Conservation (phyloP, 169 alveolate species). For the Perkinsus olseni region DNA sequence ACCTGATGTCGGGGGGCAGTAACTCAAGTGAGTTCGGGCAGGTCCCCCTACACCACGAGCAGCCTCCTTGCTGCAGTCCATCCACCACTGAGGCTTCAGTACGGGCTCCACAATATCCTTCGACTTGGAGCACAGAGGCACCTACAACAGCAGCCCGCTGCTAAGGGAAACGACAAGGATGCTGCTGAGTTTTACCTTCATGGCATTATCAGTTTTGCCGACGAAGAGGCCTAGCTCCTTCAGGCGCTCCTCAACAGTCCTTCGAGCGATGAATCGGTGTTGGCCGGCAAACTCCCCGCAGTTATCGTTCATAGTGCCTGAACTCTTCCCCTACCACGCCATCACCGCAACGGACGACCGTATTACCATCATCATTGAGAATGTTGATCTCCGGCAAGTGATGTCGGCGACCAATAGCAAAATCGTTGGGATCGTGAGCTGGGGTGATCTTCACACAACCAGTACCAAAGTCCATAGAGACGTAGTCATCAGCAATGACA, state of each 20-base stretch:
- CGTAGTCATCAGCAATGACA: slow-evolving; percentile 90
- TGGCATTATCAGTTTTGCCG: slow-evolving; percentile 38
- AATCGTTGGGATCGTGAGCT: slow-evolving; percentile 99
- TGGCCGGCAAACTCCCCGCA: slow-evolving; percentile 91
- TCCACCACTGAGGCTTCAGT: slow-evolving; percentile 98
- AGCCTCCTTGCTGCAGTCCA: slow-evolving; percentile 64
- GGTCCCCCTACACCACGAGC: slow-evolving; percentile 48
- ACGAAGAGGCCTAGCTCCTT: slow-evolving; percentile 71
- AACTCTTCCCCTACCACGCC: not conserved
- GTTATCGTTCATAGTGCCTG: slow-evolving; percentile 65
- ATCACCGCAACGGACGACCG: too few species aligned
- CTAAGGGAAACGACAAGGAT: not conserved
- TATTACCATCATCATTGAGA: slow-evolving; percentile 88
- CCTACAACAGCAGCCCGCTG: slow-evolving; percentile 30
- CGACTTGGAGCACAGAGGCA: slow-evolving; percentile 95
- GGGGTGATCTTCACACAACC: slow-evolving; percentile 99
- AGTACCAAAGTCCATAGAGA: slow-evolving; percentile 96
- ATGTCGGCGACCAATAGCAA: slow-evolving; percentile 91
- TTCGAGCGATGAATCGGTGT: slow-evolving; percentile 92
- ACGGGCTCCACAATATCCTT: slow-evolving; percentile 96
- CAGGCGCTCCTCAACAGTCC: slow-evolving; percentile 78
- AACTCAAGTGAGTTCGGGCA: slow-evolving; percentile 73
- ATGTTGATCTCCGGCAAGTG: slow-evolving; percentile 73
- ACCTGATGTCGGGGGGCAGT: not conserved
- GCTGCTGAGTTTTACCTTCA: not conserved